phyloP scores from a whole-genome alignment of 805 yeast genomes.

The Candida rishiriensis region DNA sequence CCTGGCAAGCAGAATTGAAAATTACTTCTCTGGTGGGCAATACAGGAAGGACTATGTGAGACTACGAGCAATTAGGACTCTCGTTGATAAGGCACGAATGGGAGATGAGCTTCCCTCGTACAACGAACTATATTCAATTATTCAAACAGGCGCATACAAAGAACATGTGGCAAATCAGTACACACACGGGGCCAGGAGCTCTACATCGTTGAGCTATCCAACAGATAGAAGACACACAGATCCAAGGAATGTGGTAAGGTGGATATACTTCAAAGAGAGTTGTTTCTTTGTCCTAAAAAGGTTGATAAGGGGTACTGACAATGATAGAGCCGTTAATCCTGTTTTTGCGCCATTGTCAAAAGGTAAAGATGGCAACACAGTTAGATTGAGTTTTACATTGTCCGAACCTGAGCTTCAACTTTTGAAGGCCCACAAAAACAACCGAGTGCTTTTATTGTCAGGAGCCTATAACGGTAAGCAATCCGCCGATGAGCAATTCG shows the following conservation, averaged over 20 bases:
- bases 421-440: slow-evolving; percentile 27
- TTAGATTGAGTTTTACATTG: slow-evolving; percentile 39
- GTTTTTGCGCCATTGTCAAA: slow-evolving; percentile 36
- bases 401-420: slow-evolving; percentile 36
- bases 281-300: slow-evolving; percentile 52
- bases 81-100: slow-evolving; percentile 35
- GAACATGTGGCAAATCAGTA: slow-evolving; percentile 23
- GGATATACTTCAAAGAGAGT: slow-evolving; percentile 46
- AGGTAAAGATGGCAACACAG: slow-evolving; percentile 43
- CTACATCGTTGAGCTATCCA: not conserved
- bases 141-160: slow-evolving; percentile 15
- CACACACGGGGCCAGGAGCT: not conserved
- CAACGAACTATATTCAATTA: slow-evolving; percentile 22
- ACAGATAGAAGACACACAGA: slow-evolving; percentile 2
- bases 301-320: slow-evolving; percentile 42
- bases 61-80: slow-evolving; percentile 39
- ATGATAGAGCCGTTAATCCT: slow-evolving; percentile 33
- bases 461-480: slow-evolving; percentile 36
- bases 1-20: slow-evolving; percentile 48
- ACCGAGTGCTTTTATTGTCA: slow-evolving; percentile 48
- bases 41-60: slow-evolving; percentile 36
- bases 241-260: slow-evolving; percentile 5
- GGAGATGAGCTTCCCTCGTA: slow-evolving; percentile 36
- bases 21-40: slow-evolving; percentile 40
- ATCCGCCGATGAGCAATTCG: slow-evolving; percentile 18